These are phyloP conservation scores for Kalmusia sp. DNA, from an alignment of 2,329 filamentous ascomycete genomes.

Conservation along the genomic window DNA sequence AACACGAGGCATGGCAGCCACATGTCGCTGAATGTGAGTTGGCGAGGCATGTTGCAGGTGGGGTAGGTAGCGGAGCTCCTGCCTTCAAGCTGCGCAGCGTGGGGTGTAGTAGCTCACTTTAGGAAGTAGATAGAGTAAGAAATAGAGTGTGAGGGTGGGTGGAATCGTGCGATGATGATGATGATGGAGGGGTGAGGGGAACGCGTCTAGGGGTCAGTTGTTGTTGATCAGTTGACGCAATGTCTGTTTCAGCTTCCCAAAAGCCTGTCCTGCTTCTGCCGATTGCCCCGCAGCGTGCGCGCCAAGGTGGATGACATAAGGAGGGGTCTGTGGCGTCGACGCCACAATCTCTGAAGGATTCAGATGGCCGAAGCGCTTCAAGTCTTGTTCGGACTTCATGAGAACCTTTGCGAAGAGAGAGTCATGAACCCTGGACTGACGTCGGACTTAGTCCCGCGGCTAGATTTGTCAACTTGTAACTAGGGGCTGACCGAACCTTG, in stretches of 20 bases:
- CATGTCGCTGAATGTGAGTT: constrained; percentile 19
- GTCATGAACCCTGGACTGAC: background rate
- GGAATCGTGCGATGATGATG: no score
- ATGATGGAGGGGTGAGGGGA: background rate
- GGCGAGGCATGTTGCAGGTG: constrained; percentile 6
- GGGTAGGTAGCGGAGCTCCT: constrained; percentile 7
- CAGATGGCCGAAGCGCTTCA: background rate
- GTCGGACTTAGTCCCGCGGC: background rate
- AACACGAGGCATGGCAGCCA: constrained; percentile 51
- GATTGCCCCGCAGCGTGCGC: background rate
- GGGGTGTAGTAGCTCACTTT: background rate
- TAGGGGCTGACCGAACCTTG: constrained; percentile 2
- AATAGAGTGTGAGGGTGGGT: background rate
- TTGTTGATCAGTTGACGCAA: constrained; percentile 16
- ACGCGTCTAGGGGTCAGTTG: constrained; percentile 4
- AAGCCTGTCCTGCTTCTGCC: background rate
- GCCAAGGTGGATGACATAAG: constrained; percentile 14
- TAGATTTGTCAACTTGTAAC: background rate
- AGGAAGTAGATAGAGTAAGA: background rate
- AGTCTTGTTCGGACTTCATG: background rate
- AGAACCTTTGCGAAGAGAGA: background rate
- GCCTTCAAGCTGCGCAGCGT: constrained; percentile 7
- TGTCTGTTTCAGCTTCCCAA: constrained; percentile 17
- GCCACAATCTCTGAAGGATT: background rate
- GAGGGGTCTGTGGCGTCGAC: constrained; percentile 5